These are phyloP conservation scores for Lignosus rhinocerotis DNA, from an alignment of 1,284 basidiomycete species.

Conservation along the genomic window DNA sequence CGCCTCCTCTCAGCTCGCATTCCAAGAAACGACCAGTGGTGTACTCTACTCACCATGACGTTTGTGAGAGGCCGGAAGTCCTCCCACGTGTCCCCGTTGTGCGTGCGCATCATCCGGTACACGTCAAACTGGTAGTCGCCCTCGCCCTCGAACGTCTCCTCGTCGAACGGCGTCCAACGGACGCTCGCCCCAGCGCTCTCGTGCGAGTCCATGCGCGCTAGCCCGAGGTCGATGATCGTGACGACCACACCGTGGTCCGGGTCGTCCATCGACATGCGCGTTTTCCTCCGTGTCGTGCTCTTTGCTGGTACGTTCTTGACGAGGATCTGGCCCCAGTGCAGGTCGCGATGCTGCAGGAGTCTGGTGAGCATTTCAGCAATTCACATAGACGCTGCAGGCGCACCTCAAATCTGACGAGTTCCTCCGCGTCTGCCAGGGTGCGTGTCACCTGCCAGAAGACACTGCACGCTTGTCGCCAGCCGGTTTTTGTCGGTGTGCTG, in stretches of 20 bases:
- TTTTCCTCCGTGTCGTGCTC: constrained; percentile 28
- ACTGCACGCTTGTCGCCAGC: constrained; percentile 86
- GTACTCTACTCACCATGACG: constrained; percentile 66
- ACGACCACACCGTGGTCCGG: constrained; percentile 61
- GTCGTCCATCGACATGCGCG: constrained; percentile 58
- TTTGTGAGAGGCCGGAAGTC: constrained; percentile 81
- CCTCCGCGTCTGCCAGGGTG: constrained; percentile 78
- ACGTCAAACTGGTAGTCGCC: constrained; percentile 95
- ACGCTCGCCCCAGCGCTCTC: constrained; percentile 46
- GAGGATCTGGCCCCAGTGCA: constrained; percentile 98
- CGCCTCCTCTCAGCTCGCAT: not conserved
- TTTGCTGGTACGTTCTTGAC: constrained; percentile 57
- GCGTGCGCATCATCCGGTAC: constrained; percentile 83
- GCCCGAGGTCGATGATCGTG: constrained; percentile 93
- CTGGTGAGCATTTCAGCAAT: not conserved
- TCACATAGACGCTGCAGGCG: constrained; percentile 6
- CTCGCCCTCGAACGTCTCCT: constrained; percentile 83
- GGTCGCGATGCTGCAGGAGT: constrained; percentile 81
- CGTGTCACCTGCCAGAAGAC: constrained; percentile 90
- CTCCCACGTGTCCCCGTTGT: constrained; percentile 68
- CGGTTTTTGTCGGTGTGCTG: constrained; percentile 42
- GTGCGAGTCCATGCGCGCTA: constrained; percentile 77
- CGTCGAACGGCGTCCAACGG: constrained; percentile 79
- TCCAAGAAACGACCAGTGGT: not conserved
- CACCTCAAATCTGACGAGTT: constrained; percentile 84